Percentiles rank a stretch among this genome's conserved stretches.
phyloP scores from a whole-genome alignment of 139 green algal species.

The Spirogloea muscicola region DNA sequence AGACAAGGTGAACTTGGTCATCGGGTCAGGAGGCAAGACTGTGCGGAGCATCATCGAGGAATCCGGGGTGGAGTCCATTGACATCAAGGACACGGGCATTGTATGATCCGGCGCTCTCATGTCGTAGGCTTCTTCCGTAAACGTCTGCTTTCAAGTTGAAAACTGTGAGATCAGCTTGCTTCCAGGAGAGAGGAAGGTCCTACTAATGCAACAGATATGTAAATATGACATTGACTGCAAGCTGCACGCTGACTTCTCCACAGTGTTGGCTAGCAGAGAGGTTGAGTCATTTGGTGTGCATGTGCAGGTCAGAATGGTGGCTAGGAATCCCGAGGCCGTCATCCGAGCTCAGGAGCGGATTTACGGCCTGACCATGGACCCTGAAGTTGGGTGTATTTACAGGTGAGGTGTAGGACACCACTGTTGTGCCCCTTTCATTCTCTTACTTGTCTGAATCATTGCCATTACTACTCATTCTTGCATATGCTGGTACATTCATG shows the following conservation, averaged over 20 bases:
- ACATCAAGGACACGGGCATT: conserved; percentile 22
- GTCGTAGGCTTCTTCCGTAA: not conserved
- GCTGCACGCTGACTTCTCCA: not conserved
- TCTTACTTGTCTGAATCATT: too few species aligned
- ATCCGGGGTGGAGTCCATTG: conserved; percentile 22
- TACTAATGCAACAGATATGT: not conserved
- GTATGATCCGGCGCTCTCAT: not conserved
- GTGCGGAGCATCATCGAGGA: conserved; percentile 64
- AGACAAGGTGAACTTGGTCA: conserved; percentile 59
- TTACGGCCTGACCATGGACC: conserved; percentile 39
- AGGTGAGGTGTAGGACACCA: not conserved
- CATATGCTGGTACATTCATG: too few species aligned
- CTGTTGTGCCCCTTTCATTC: too few species aligned
- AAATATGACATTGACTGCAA: not conserved
- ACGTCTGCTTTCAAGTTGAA: not conserved
- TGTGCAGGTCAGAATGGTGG: conserved; percentile 20
- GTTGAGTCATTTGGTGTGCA: too few species aligned
- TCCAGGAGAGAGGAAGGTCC: not conserved
- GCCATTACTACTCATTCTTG: too few species aligned
- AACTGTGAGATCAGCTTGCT: not conserved
- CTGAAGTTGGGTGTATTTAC: conserved; percentile 54
- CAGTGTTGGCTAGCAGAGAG: not conserved
- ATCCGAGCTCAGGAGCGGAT: conserved; percentile 32
- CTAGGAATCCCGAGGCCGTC: not conserved
- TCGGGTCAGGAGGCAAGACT: conserved; percentile 75